Percentiles rank a stretch among this genome's conserved stretches.
These are phyloP conservation scores for Calocybe gangraenosa DNA, from an alignment of 768 basidiomycete species.

Conservation along the genomic window DNA sequence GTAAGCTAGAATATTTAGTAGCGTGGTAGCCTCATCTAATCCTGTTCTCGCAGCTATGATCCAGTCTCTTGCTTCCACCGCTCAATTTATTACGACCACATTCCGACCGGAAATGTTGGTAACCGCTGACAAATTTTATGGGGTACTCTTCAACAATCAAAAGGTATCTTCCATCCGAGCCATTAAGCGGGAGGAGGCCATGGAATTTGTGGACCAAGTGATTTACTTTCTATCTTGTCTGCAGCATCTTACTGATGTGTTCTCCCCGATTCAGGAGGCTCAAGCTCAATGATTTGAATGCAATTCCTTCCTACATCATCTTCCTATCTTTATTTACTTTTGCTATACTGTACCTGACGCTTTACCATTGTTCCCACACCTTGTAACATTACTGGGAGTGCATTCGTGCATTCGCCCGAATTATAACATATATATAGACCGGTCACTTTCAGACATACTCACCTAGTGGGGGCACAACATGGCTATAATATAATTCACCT, in stretches of 20 bases:
- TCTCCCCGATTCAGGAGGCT: conserved; percentile 17
- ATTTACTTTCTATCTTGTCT: conserved; percentile 13
- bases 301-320: background rate
- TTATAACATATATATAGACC: background rate
- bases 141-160: conserved; percentile 93
- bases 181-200: conserved; percentile 87
- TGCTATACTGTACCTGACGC: conserved; percentile 8
- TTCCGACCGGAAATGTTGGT: conserved; percentile 98
- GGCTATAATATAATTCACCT: background rate
- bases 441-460: background rate
- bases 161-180: conserved; percentile 88
- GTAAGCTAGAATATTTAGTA: conserved; percentile 43
- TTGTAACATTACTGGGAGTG: conserved; percentile 3
- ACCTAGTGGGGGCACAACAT: background rate
- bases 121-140: conserved; percentile 95
- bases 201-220: conserved; percentile 91
- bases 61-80: conserved; percentile 78
- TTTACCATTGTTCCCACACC: background rate
- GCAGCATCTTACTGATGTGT: background rate
- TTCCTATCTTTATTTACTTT: conserved; percentile 2
- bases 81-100: conserved; percentile 97
- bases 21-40: background rate
- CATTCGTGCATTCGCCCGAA: background rate
- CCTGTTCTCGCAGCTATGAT: conserved; percentile 75
- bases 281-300: conserved; percentile 22